These are phyloP conservation scores for Cucurbitaria berberidis DNA, from an alignment of 2,329 filamentous ascomycete species.

Conservation along the genomic window DNA sequence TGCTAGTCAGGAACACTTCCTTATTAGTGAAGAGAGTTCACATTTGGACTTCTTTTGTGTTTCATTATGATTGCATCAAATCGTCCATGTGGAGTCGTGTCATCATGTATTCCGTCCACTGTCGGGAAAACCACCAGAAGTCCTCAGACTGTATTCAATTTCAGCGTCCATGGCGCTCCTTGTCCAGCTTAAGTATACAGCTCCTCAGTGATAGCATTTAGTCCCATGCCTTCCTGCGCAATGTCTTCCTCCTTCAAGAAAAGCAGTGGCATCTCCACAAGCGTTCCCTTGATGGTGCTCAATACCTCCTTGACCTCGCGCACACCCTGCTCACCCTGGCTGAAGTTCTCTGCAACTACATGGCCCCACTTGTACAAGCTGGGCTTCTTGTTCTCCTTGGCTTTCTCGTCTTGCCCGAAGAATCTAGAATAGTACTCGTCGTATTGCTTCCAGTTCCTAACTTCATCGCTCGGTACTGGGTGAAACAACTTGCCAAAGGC, in stretches of 20 bases:
- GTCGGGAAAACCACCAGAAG: not conserved
- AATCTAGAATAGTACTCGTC: slow-evolving; percentile 71
- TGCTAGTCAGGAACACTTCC: not conserved
- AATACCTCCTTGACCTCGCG: slow-evolving; percentile 70
- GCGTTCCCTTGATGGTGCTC: slow-evolving; percentile 65
- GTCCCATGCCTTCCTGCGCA: slow-evolving; percentile 76
- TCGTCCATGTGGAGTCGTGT: not conserved
- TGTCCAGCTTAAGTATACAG: slow-evolving; percentile 51
- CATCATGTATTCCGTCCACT: not conserved
- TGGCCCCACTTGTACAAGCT: slow-evolving; percentile 82
- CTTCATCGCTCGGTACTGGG: slow-evolving; percentile 71
- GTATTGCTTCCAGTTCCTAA: slow-evolving; percentile 75
- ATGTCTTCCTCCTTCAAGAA: slow-evolving; percentile 88
- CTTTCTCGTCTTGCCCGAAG: slow-evolving; percentile 60
- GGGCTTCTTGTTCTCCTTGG: slow-evolving; percentile 52
- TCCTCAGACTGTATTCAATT: not conserved
- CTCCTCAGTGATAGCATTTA: slow-evolving; percentile 57
- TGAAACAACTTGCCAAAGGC: slow-evolving; percentile 85
- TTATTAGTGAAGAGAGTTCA: not conserved
- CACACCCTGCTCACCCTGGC: slow-evolving; percentile 51
- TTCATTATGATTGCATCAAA: not conserved
- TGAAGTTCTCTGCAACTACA: slow-evolving; percentile 67
- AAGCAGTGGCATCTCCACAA: slow-evolving; percentile 85
- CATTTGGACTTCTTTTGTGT: not conserved
- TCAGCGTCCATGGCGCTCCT: not conserved